Evolutionary conservation across 257 asterid genomes (phyloP).

Genomic region (Sherardia arvensis): DNA sequence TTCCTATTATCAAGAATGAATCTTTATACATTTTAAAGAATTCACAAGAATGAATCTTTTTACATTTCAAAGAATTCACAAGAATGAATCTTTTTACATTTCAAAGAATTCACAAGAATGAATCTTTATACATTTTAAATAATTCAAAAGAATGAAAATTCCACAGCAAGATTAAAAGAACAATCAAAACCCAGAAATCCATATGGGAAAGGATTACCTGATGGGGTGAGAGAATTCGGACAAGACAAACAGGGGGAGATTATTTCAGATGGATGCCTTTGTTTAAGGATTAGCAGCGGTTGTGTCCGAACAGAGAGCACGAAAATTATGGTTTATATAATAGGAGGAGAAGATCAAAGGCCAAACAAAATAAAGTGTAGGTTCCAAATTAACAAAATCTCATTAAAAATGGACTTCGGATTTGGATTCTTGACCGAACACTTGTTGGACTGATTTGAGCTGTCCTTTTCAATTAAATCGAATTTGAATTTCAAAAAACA

Average conservation of each 20-base stretch:
- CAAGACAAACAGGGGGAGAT: neutral
- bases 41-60: too few relatives aligned
- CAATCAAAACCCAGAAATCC: constrained; percentile 3
- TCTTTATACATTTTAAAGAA: neutral
- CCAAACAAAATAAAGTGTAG: neutral
- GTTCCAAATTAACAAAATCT: neutral
- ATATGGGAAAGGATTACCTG: constrained; percentile 31
- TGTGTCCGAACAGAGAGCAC: neutral
- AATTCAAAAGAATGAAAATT: neutral
- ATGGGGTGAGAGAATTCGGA: constrained; percentile 12
- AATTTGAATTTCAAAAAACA: too few relatives aligned
- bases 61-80: too few relatives aligned
- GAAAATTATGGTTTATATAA: neutral
- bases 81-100: too few relatives aligned
- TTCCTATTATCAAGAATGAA: neutral
- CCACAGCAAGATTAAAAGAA: neutral
- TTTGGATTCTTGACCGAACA: constrained; percentile 13
- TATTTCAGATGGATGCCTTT: neutral
- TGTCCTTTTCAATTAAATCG: neutral
- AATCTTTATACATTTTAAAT: neutral
- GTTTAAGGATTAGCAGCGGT: neutral
- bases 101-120: too few relatives aligned
- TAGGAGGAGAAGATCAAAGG: neutral
- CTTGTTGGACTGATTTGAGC: constrained; percentile 7
- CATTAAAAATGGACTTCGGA: neutral